Conservation (phyloP, 2,329 filamentous ascomycete species). For the Fusarium sp. region DNA sequence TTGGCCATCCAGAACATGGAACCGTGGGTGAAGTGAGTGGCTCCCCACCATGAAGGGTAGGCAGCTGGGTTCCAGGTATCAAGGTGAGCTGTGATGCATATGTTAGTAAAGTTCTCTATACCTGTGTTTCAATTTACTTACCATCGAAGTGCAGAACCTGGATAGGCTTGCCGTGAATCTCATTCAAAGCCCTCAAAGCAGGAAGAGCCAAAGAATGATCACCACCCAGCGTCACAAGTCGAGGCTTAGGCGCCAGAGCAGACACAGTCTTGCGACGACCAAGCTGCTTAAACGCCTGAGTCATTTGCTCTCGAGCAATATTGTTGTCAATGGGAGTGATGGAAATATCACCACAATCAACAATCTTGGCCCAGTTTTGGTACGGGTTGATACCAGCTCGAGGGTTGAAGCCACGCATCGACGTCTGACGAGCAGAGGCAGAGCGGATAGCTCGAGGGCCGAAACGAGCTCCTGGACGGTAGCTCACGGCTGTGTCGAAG, state of each 20-base stretch:
- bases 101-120: neutral
- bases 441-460: slow-evolving; percentile 89
- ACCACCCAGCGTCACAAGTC: slow-evolving; percentile 76
- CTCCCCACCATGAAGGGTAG: slow-evolving; percentile 80
- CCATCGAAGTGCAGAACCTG: slow-evolving; percentile 80
- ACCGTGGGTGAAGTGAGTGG: slow-evolving; percentile 82
- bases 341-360: slow-evolving; percentile 93
- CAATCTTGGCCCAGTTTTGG: slow-evolving; percentile 79
- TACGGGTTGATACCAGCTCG: slow-evolving; percentile 88
- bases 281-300: slow-evolving; percentile 79
- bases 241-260: slow-evolving; percentile 55
- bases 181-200: slow-evolving; percentile 73
- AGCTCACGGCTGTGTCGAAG: slow-evolving; percentile 79
- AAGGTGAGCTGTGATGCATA: slow-evolving; percentile 64
- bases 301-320: slow-evolving; percentile 86
- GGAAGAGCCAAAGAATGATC: slow-evolving; percentile 79
- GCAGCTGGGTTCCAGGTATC: slow-evolving; percentile 88
- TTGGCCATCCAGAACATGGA: slow-evolving; percentile 92
- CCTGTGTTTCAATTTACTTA: slow-evolving; percentile 2
- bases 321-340: slow-evolving; percentile 88
- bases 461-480: slow-evolving; percentile 75
- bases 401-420: slow-evolving; percentile 82
- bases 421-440: slow-evolving; percentile 82
- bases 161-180: slow-evolving; percentile 70
- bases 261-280: slow-evolving; percentile 54